phyloP scores from a whole-genome alignment of 164 flowering plant genomes.

The Tetrastigma voinierianum region DNA sequence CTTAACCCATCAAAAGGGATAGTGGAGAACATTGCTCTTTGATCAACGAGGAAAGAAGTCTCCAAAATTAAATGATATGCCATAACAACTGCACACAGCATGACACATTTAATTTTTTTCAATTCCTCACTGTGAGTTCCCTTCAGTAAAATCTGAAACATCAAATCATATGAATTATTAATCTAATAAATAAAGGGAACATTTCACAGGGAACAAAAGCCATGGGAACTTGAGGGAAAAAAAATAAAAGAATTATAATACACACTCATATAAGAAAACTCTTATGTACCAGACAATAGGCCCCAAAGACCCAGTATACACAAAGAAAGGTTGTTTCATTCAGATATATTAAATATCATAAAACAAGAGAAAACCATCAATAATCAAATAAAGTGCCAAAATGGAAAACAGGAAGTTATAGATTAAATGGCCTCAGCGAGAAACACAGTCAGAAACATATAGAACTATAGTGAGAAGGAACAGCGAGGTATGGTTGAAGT shows the following conservation, averaged over 20 bases:
- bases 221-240: conserved; percentile 10
- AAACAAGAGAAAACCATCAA: too few relatives aligned
- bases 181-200: not conserved
- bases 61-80: conserved; percentile 88
- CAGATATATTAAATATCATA: too few relatives aligned
- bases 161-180: not conserved
- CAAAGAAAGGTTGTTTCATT: too few relatives aligned
- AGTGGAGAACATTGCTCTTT: conserved; percentile 63
- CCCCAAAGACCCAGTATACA: too few relatives aligned
- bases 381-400: not conserved
- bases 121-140: conserved; percentile 80
- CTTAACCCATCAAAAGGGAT: conserved; percentile 26
- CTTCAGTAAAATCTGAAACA: conserved; percentile 82
- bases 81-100: conserved; percentile 66
- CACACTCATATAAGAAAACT: not conserved
- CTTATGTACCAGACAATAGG: not conserved
- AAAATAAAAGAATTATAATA: too few relatives aligned
- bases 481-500: too few relatives aligned
- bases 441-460: not conserved
- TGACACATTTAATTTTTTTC: conserved; percentile 75
- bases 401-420: too few relatives aligned
- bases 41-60: conserved; percentile 80
- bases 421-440: too few relatives aligned
- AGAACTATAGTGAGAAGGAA: too few relatives aligned
- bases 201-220: not conserved